Evolutionary conservation across 139 green algal species (phyloP).

Genomic region (Micractinium sp.): DNA sequence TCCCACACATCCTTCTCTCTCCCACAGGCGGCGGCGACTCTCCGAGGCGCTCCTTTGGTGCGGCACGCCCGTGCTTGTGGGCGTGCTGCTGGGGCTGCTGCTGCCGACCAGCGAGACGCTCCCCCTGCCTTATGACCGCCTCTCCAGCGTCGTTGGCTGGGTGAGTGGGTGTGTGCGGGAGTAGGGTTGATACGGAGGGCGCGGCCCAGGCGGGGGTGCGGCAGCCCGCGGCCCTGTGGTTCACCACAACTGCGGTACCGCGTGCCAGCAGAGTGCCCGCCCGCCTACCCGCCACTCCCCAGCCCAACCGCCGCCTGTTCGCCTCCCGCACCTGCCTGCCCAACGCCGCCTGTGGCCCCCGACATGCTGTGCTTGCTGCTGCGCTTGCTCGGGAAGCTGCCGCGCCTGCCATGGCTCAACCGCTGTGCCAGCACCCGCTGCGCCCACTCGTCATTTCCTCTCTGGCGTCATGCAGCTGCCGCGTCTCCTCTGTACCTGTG

Average conservation of each 20-base stretch:
- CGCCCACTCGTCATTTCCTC: neutral
- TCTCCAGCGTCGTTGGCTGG: slow-evolving; percentile 48
- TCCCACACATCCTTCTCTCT: neutral
- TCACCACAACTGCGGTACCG: no score
- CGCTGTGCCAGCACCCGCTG: neutral
- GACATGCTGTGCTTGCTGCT: neutral
- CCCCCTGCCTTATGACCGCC: neutral
- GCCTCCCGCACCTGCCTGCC: neutral
- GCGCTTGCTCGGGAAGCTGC: neutral
- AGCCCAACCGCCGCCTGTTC: neutral
- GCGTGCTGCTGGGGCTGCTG: neutral
- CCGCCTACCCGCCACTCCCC: no score
- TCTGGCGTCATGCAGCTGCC: neutral
- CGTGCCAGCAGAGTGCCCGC: no score
- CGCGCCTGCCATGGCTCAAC: neutral
- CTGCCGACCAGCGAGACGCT: neutral
- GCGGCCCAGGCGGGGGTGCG: neutral
- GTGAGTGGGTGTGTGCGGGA: neutral
- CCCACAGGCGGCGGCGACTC: neutral
- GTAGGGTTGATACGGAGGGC: neutral
- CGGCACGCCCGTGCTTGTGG: slow-evolving; percentile 4
- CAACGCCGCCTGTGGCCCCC: neutral
- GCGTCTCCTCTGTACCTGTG: no score
- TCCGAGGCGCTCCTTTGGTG: slow-evolving; percentile 27
- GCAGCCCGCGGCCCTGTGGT: neutral